A percentile compares a stretch with the other conserved stretches of the same genome.
These are phyloP conservation scores for Aspergillus brasiliensis DNA, from an alignment of 2,329 filamentous ascomycete species.

Conservation along the genomic window DNA sequence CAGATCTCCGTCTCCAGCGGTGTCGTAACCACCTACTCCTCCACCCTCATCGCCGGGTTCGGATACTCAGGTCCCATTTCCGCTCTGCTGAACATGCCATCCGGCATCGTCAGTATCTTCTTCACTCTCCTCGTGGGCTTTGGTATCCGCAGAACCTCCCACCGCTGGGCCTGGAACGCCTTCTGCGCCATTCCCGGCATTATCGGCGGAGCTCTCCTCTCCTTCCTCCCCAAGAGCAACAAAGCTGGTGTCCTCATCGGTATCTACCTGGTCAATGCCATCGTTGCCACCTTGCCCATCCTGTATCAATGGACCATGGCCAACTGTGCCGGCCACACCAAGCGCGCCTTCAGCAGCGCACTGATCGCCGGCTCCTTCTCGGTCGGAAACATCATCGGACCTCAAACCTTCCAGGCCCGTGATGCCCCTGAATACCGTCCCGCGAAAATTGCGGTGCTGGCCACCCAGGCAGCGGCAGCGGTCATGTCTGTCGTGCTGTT, in stretches of 20 bases:
- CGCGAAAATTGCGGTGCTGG: constrained; percentile 46
- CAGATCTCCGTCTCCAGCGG: constrained; percentile 39
- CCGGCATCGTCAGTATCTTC: constrained; percentile 45
- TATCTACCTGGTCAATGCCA: constrained; percentile 49
- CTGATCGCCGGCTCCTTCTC: constrained; percentile 49
- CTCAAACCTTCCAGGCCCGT: constrained; percentile 48
- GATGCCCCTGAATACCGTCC: constrained; percentile 48
- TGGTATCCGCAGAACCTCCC: constrained; percentile 42
- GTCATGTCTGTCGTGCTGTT: constrained; percentile 32
- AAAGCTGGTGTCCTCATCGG: constrained; percentile 48
- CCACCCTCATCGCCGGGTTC: constrained; percentile 45
- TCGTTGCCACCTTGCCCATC: constrained; percentile 48
- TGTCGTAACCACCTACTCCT: constrained; percentile 49
- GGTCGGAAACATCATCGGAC: constrained; percentile 50
- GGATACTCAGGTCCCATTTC: constrained; percentile 48
- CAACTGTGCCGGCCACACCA: constrained; percentile 54
- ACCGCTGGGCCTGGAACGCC: constrained; percentile 47
- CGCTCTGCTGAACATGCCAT: constrained; percentile 49
- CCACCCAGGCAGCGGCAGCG: constrained; percentile 36
- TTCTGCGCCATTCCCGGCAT: constrained; percentile 51
- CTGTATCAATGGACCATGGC: constrained; percentile 51
- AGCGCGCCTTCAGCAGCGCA: constrained; percentile 52
- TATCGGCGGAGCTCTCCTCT: constrained; percentile 45
- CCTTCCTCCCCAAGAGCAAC: constrained; percentile 41
- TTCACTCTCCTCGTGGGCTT: constrained; percentile 45